phyloP scores from a whole-genome alignment of 495 filamentous ascomycete genomes.

The Parathielavia appendiculata region DNA sequence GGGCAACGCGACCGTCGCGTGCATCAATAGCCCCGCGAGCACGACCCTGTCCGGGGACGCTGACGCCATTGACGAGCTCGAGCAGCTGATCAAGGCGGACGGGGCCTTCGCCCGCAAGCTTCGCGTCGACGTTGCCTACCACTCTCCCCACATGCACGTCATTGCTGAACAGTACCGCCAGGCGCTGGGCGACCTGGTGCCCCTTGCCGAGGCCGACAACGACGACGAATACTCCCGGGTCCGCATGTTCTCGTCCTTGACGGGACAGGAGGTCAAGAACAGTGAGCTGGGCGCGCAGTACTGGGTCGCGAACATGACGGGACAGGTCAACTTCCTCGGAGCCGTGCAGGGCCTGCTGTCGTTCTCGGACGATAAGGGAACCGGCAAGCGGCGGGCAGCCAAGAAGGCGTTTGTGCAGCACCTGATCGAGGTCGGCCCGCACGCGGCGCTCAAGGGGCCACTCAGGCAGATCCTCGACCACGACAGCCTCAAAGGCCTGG shows the following conservation, averaged over 20 bases:
- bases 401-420: background rate
- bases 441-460: background rate
- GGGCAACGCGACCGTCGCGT: conserved; percentile 33
- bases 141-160: conserved; percentile 46
- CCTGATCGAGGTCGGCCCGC: background rate
- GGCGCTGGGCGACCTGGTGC: conserved; percentile 27
- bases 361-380: background rate
- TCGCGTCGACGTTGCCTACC: conserved; percentile 46
- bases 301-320: background rate
- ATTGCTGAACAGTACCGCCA: conserved; percentile 16
- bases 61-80: conserved; percentile 31
- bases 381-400: background rate
- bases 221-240: background rate
- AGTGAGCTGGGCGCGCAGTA: background rate
- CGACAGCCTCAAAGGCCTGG: background rate
- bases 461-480: background rate
- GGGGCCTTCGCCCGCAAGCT: conserved; percentile 38
- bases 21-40: conserved; percentile 38
- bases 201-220: too few relatives aligned
- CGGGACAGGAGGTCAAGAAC: background rate
- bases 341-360: background rate
- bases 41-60: conserved; percentile 37
- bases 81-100: conserved; percentile 27
- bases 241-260: background rate
- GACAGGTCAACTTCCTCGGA: background rate